phyloP scores from a whole-genome alignment of 2,329 filamentous ascomycete species.

The Orbilia blumenaviensis region DNA sequence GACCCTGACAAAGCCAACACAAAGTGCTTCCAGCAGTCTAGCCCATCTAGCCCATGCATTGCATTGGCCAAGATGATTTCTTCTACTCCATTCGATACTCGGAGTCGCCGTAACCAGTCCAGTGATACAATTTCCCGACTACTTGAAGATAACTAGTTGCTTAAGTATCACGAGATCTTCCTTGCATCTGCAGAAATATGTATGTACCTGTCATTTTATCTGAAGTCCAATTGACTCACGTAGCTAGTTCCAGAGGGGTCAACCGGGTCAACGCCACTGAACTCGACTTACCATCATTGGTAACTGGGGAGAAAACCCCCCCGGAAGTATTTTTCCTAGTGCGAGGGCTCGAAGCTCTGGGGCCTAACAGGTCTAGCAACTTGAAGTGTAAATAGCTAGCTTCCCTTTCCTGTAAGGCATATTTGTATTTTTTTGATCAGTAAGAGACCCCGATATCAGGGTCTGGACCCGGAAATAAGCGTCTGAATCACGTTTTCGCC shows the following conservation, averaged over 20 bases:
- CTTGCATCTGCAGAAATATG: background rate
- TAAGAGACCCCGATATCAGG: constrained; percentile 9
- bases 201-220: background rate
- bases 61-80: too few relatives aligned
- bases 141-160: background rate
- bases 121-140: constrained; percentile 1
- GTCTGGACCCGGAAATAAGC: constrained; percentile 27
- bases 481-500: constrained; percentile 22
- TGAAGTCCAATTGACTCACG: constrained; percentile 17
- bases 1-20: constrained; percentile 40
- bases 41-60: background rate
- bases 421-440: constrained; percentile 27
- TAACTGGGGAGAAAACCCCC: background rate
- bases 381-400: too few relatives aligned
- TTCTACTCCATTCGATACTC: constrained; percentile 31
- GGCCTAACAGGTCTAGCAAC: background rate
- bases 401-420: constrained; percentile 11
- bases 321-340: background rate
- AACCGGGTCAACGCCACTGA: background rate
- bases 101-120: constrained; percentile 49
- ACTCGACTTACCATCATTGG: background rate
- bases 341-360: background rate
- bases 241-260: background rate
- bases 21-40: constrained; percentile 30
- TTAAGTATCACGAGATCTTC: constrained; percentile 28